Base-by-base conservation (phyloP, 306 rosid species). In the Cicer cuneatum region DNA sequence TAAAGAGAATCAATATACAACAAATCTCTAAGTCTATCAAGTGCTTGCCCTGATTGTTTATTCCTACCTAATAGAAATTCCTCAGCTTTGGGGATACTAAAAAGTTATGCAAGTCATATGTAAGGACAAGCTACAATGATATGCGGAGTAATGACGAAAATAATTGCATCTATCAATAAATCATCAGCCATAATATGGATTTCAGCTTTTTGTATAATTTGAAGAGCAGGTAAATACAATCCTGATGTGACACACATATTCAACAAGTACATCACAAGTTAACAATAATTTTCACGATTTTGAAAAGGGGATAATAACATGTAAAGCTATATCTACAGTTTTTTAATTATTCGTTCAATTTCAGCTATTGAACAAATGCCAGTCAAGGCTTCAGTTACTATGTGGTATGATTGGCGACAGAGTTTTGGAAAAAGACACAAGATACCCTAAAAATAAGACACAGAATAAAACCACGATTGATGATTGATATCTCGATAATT, bases 401-500 rank as follows among this genome's bases (percentile, higher is more conserved):
- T 40, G 75, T 39, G 58, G 49, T 54, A 71, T 67, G 75, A 79
- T 43, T 42, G 62, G 71, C 47, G 48, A 83, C 77, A 69, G 24
- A 46, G 38, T 79, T 66, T 41, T 61, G 47, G 51, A 56, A 71
- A 84, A 75, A 35, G 71, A 49, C 79, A 60, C 14, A 47, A 73
- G 39, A 74, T 78, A 83, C 72, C 84, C 92, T 71, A 87, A 64
- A 69, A 85, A 60, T 8, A 83, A 14, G 75, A 77, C 76, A 69
- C 43, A 78, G 68, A 89, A 78, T 76, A 88, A 70, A 77, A 83
- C 69, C 59, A 85, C 68, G 83, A 86, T 61, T 66, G 88, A 79
- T 58, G 89, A 82, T 62, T 75, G 81, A 80, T 80, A 83, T 85
- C 85, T 87, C 75, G 84, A 81, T 66, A 82, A 49, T 73, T 61